Base-by-base conservation (phyloP, 805 yeast genomes). In the Torulaspora quercuum region DNA sequence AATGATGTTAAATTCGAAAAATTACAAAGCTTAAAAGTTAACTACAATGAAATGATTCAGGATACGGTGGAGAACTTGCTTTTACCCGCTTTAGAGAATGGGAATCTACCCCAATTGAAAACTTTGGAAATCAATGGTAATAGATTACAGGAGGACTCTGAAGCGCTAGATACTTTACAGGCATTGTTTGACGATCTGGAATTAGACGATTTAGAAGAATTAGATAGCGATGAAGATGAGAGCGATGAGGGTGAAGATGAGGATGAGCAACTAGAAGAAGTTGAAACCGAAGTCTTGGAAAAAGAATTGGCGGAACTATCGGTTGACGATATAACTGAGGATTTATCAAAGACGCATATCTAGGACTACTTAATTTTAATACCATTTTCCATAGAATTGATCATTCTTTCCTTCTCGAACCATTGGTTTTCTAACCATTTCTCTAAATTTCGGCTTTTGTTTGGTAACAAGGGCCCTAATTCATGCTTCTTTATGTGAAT, bases 161-260 rank as follows among this genome's bases (percentile, higher is more conserved):
- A 78, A 41, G 67, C 72, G 13, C 61, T 92, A 38, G 83, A 77
- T 37, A 62, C 66, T 35, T 75, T 90, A 46, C 70, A 61, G 31
- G 75, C 68, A 13, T 60, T 79, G 11, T 87, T 90, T 49, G 90
- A 82, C 59, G 67, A 92, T 21, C 95, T 90, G 53, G 98, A 92
- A 57, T 71, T 92, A 33, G 97, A 90, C 52, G 98, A 92, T 51
- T 75, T 92, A 65, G 98, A 90, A 67, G 96, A 87, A 61, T 69
- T 69, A 17, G 81, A 71, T 32, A 70, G 72, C 32, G 81, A 74
- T 30, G 86, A 76, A 32, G 74, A 67, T 18, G 69, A 64, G 13
- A 69, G 58, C 7, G 69, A 63, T 5, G 68, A 62, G 13, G 63
- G 55, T 4, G 67, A 62, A 17, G 65, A 59, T 6, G 64, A 61